Base-by-base conservation (phyloP, 2,329 filamentous ascomycete species). In the Didymellaceae sp. region DNA sequence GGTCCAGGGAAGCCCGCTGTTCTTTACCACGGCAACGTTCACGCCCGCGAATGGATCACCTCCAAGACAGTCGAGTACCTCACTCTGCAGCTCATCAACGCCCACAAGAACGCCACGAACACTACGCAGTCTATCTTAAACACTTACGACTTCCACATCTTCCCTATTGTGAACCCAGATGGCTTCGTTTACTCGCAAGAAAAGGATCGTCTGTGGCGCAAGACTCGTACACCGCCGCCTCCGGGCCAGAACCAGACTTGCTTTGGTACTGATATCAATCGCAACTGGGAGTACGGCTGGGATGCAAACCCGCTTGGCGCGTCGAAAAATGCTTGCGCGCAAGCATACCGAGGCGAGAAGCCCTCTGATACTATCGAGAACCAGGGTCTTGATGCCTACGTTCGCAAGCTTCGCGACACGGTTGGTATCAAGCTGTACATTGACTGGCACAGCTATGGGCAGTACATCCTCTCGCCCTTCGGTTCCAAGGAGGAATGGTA, bases 371-470 rank as follows among this genome's bases (percentile, higher is more conserved):
- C 66, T 1, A 63, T 68, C 2, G 68, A 71, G 33, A 70, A 63
- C 8, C 39, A 50, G 20, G 68, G 62, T 2, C 72, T 87, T 4
- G 74, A 76, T 14, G 65, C 71, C 5, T 76, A 78, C 45, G 71
- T 80, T 9, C 70, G 72, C 28, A 67, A 69, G n/a, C 63, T 84
- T 17, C 70, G 74, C 4, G 65, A 68, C 13, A 56, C 59, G 2
- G 73, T 79, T 48, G 80, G 81, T 1, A 75, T 87, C 43, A 81
- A 82, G 62, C 75, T 86, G 2, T 88, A 79, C 65, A 81, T 87
- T 42, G 85, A 88, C 70, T 84, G 80, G 72, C 85, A 87, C 71
- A 79, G 80, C 3, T 87, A 85, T 67, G 80, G 78, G 9, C 84
- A 87, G 59, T 74, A 83, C 24, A 79, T 86, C 51, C 77, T 83